Conservation (phyloP, 2,329 filamentous ascomycete genomes). For the Beauveria bassiana region DNA sequence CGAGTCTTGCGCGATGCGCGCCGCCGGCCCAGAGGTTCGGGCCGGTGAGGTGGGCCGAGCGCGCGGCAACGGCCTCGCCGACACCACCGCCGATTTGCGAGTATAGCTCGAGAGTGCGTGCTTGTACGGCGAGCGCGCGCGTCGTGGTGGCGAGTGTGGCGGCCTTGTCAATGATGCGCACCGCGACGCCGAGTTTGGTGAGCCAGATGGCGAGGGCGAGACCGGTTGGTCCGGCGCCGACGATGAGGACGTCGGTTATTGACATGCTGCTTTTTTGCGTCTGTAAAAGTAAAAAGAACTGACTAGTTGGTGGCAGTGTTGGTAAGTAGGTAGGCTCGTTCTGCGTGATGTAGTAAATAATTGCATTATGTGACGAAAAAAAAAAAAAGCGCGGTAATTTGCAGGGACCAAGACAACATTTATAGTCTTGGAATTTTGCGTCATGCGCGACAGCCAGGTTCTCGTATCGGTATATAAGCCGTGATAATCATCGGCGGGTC, state of each 20-base stretch:
- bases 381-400: no score
- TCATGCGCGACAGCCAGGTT: neutral
- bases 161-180: slow-evolving; percentile 11
- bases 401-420: neutral
- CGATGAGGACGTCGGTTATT: slow-evolving; percentile 4
- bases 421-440: neutral
- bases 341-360: no score
- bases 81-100: neutral
- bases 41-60: neutral
- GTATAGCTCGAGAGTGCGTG: slow-evolving; percentile 8
- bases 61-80: neutral
- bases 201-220: slow-evolving; percentile 10
- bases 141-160: neutral
- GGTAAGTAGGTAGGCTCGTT: no score
- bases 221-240: slow-evolving; percentile 11
- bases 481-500: neutral
- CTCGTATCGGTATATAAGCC: neutral
- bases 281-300: neutral
- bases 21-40: slow-evolving; percentile 7
- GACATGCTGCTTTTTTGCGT: neutral
- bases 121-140: slow-evolving; percentile 6
- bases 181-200: slow-evolving; percentile 1
- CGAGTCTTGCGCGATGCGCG: neutral
- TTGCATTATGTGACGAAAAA: no score
- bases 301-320: neutral